Percentiles rank a stretch among this genome's conserved stretches.
These are phyloP conservation scores for Lipomyces chichibuensis DNA, from an alignment of 805 yeast species.

Conservation along the genomic window DNA sequence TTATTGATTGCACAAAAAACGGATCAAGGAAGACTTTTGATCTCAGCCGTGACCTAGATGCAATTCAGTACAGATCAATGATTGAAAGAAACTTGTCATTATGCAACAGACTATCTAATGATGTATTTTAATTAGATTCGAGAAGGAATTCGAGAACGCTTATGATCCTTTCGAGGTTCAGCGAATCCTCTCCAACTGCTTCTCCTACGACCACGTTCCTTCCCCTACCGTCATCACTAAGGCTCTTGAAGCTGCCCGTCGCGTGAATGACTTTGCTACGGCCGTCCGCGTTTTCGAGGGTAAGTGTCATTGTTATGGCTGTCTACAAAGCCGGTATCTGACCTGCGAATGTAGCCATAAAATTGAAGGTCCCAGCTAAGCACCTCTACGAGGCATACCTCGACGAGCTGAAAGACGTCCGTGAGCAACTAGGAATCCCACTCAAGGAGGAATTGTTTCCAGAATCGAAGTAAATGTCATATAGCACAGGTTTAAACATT, in stretches of 20 bases:
- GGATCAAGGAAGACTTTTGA: neutral
- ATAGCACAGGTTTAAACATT: neutral
- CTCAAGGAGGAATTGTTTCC: conserved; percentile 86
- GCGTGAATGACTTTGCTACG: conserved; percentile 98
- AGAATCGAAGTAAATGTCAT: conserved; percentile 14
- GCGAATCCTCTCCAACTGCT: conserved; percentile 96
- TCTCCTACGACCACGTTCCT: conserved; percentile 97
- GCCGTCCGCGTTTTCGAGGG: conserved; percentile 99
- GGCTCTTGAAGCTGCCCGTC: conserved; percentile 97
- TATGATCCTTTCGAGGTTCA: conserved; percentile 82
- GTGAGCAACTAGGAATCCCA: conserved; percentile 86
- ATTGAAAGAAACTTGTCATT: neutral
- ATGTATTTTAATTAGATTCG: conserved; percentile 59
- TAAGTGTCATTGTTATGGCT: conserved; percentile 3
- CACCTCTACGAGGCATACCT: conserved; percentile 95
- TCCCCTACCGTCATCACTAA: conserved; percentile 94
- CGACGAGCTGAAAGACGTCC: conserved; percentile 87
- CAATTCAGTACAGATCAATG: neutral
- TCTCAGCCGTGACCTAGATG: neutral
- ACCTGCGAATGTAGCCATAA: conserved; percentile 50
- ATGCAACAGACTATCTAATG: neutral
- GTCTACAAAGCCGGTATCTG: neutral
- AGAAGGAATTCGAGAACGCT: conserved; percentile 94
- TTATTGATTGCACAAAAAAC: neutral
- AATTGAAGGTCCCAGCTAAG: conserved; percentile 92